These are phyloP conservation scores for Dovyalis caffra DNA, from an alignment of 345 rosid species.

Conservation along the genomic window DNA sequence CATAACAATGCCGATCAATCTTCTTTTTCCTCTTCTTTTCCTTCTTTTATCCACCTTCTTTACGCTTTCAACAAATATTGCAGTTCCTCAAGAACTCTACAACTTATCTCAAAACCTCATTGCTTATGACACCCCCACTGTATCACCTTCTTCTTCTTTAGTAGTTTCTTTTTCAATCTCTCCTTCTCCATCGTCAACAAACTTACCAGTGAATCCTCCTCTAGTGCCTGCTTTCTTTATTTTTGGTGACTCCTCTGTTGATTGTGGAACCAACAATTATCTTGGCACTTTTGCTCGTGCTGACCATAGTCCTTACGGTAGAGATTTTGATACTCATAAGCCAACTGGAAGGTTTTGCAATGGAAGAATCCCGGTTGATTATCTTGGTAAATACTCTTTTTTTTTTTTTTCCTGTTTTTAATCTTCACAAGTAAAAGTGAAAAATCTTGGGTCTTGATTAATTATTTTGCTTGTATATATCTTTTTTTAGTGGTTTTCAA, in stretches of 20 bases:
- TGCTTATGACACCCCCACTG: slow-evolving; percentile 4
- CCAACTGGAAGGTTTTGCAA: slow-evolving; percentile 92
- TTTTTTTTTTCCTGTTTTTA: too few species aligned
- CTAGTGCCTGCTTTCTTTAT: slow-evolving; percentile 70
- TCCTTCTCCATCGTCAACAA: slow-evolving; percentile 5
- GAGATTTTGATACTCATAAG: slow-evolving; percentile 77
- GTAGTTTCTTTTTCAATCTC: neutral
- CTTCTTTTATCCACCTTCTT: slow-evolving; percentile 32
- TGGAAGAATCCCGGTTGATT: slow-evolving; percentile 93
- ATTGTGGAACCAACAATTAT: slow-evolving; percentile 78
- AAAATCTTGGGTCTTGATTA: neutral
- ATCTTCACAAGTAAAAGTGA: neutral
- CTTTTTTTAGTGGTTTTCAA: too few species aligned
- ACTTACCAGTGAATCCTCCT: slow-evolving; percentile 15
- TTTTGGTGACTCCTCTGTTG: slow-evolving; percentile 85
- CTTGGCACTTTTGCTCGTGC: slow-evolving; percentile 94
- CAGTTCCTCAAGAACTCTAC: slow-evolving; percentile 22
- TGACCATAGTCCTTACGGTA: slow-evolving; percentile 84
- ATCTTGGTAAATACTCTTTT: slow-evolving; percentile 51
- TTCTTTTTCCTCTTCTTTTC: slow-evolving; percentile 36
- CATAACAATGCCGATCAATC: slow-evolving; percentile 35
- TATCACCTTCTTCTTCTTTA: slow-evolving; percentile 8
- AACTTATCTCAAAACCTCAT: slow-evolving; percentile 16
- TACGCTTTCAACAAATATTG: slow-evolving; percentile 23
- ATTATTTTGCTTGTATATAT: neutral